phyloP scores from a whole-genome alignment of 345 rosid genomes.

The Pistacia vera region DNA sequence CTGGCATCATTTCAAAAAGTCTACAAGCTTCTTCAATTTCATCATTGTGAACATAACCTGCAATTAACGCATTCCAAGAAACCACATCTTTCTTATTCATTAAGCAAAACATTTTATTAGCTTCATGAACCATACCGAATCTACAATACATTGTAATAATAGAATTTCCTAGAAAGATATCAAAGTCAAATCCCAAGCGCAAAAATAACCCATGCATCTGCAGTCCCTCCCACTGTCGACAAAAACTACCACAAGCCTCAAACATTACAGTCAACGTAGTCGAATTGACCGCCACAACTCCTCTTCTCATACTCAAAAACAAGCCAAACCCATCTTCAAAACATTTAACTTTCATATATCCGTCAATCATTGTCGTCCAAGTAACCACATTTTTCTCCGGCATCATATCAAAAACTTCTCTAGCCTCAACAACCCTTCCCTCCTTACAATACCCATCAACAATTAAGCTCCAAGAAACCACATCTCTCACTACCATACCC shows the following conservation, averaged over 20 bases:
- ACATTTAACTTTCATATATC: conserved; percentile 61
- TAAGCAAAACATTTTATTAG: conserved; percentile 42
- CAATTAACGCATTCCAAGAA: conserved; percentile 79
- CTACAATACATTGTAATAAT: conserved; percentile 67
- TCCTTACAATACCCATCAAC: conserved; percentile 78
- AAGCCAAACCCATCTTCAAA: conserved; percentile 60
- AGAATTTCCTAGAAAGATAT: conserved; percentile 63
- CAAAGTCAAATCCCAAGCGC: conserved; percentile 51
- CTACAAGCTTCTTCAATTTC: conserved; percentile 54
- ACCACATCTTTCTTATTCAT: conserved; percentile 54
- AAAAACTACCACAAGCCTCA: conserved; percentile 60
- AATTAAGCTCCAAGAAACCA: conserved; percentile 74
- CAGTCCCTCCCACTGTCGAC: conserved; percentile 45
- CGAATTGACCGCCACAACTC: conserved; percentile 49
- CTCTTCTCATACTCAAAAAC: conserved; percentile 64
- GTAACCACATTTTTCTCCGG: conserved; percentile 68
- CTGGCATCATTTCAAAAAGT: conserved; percentile 62
- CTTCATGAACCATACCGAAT: conserved; percentile 47
- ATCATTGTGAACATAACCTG: conserved; percentile 51
- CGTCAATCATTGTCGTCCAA: conserved; percentile 83
- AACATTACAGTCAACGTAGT: conserved; percentile 61
- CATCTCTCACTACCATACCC: conserved; percentile 58
- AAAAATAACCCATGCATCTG: conserved; percentile 65
- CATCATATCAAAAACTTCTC: conserved; percentile 55
- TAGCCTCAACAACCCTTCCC: conserved; percentile 55